phyloP scores from a whole-genome alignment of 805 yeast genomes.

The Saccharomycopsis sp. region DNA sequence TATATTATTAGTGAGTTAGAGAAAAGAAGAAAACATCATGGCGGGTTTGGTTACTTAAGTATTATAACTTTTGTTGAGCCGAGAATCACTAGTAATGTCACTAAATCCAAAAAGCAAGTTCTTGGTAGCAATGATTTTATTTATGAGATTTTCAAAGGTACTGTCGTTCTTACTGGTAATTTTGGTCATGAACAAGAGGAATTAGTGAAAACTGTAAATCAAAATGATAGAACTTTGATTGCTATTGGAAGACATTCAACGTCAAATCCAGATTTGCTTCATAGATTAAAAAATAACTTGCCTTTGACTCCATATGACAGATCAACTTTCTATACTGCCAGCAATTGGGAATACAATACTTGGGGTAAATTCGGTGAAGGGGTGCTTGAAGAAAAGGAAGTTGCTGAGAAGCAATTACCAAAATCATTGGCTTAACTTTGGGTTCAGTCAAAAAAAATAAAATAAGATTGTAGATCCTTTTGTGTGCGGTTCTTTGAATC shows the following conservation, averaged over 20 bases:
- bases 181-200: constrained; percentile 23
- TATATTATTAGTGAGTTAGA: constrained; percentile 21
- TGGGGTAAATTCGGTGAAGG: constrained; percentile 24
- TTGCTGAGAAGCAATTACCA: neutral
- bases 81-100: constrained; percentile 24
- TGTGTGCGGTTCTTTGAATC: no score
- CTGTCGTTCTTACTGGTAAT: constrained; percentile 36
- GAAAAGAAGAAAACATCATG: constrained; percentile 14
- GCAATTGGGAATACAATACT: constrained; percentile 31
- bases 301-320: constrained; percentile 35
- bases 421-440: constrained; percentile 1
- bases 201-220: constrained; percentile 28
- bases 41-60: constrained; percentile 21
- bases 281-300: constrained; percentile 29
- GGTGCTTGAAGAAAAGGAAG: no score
- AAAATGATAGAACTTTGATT: constrained; percentile 38
- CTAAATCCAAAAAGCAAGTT: constrained; percentile 24
- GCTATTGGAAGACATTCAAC: constrained; percentile 33
- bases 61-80: constrained; percentile 23
- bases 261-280: constrained; percentile 37
- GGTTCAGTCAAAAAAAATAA: no score
- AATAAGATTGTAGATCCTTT: no score
- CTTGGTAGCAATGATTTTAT: constrained; percentile 33
- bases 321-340: constrained; percentile 32
- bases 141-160: constrained; percentile 40